A percentile compares a stretch with the other conserved stretches of the same genome.
phyloP scores from a whole-genome alignment of 306 rosid species.

The Datisca glomerata region DNA sequence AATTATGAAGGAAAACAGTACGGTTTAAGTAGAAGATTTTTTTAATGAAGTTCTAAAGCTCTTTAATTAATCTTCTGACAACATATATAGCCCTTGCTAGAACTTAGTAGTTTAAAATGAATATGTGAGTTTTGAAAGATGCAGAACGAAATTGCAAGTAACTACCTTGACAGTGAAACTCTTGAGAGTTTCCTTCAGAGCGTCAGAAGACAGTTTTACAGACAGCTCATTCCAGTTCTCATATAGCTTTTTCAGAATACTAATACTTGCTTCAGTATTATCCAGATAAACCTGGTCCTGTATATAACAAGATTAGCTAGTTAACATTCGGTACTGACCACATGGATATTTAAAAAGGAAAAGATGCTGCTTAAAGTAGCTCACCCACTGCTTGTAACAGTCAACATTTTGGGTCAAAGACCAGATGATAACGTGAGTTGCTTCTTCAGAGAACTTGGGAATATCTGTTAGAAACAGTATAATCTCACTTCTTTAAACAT shows the following conservation, averaged over 20 bases:
- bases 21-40: no score
- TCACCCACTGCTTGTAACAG: constrained; percentile 79
- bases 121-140: no score
- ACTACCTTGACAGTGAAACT: constrained; percentile 50
- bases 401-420: constrained; percentile 55
- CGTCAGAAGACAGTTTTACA: constrained; percentile 43
- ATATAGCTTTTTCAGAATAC: constrained; percentile 54
- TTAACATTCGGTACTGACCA: neutral
- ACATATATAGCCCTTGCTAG: no score
- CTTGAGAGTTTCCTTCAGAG: constrained; percentile 45
- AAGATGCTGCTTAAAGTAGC: constrained; percentile 10
- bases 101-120: no score
- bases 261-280: constrained; percentile 44
- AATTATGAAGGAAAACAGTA: no score
- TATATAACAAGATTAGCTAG: constrained; percentile 2
- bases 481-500: constrained; percentile 2
- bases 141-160: no score
- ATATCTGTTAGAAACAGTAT: constrained; percentile 26
- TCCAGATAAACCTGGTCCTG: constrained; percentile 52
- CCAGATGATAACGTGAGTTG: constrained; percentile 50
- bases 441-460: constrained; percentile 59
- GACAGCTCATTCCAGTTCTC: constrained; percentile 60
- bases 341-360: neutral
- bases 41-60: no score
- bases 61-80: no score